phyloP scores from a whole-genome alignment of 1,284 basidiomycete genomes.

The Gymnopus androsaceus region DNA sequence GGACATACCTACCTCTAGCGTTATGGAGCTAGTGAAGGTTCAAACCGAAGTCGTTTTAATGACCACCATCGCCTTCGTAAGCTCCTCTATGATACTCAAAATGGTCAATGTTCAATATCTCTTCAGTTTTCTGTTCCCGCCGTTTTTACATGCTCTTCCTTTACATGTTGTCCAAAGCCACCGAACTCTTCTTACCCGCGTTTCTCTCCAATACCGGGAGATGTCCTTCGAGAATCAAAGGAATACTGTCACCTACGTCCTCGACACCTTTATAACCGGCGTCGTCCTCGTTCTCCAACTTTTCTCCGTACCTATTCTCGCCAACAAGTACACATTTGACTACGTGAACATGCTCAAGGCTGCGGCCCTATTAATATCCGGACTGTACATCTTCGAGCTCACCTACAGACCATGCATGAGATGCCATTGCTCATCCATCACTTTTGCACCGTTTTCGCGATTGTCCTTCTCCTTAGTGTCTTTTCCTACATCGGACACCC shows the following conservation, averaged over 20 bases:
- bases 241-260: no score
- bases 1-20: no score
- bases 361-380: not conserved
- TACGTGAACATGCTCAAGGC: not conserved
- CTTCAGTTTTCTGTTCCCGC: conserved; percentile 2
- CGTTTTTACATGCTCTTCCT: conserved; percentile 8
- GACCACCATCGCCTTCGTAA: conserved; percentile 9
- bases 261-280: not conserved
- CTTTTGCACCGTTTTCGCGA: no score
- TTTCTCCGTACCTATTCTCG: not conserved
- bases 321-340: not conserved
- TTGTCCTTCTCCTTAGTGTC: no score
- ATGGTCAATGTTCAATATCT: not conserved
- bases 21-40: no score
- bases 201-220: not conserved
- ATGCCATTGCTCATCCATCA: no score
- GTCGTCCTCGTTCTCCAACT: not conserved
- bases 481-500: no score
- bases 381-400: conserved; percentile 5
- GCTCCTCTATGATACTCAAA: not conserved
- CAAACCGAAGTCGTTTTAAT: not conserved
- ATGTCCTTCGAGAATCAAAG: conserved; percentile 7
- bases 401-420: no score
- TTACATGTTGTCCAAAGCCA: not conserved
- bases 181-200: not conserved